Base-by-base conservation (phyloP, 2,329 filamentous ascomycete genomes). In the Raffaelea ambrosiae region DNA sequence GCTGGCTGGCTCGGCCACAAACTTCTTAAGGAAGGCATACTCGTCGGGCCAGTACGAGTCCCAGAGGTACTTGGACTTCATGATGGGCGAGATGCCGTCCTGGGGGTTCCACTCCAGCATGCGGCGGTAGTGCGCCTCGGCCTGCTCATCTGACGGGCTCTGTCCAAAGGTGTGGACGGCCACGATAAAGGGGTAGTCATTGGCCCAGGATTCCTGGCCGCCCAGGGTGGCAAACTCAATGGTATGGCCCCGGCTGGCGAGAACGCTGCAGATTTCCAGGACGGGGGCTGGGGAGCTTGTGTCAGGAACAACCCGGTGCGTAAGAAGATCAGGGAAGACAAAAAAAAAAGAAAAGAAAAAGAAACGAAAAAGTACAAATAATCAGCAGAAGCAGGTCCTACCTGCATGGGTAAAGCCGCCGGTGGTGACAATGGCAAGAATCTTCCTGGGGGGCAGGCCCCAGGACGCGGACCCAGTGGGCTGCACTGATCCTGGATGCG, bases 341-440 rank as follows among this genome's bases (percentile, higher is more conserved):
- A 16, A 10, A 13, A 11, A 5, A 21, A n/a, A n/a, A n/a, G n/a
- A n/a, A n/a, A n/a, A n/a, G n/a, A n/a, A n/a, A n/a, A n/a, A n/a
- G n/a, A n/a, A n/a, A n/a, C n/a, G n/a, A n/a, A n/a, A n/a, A n/a
- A n/a, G n/a, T n/a, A n/a, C n/a, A n/a, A n/a, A n/a, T n/a, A n/a
- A n/a, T n/a, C n/a, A n/a, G n/a, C n/a, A n/a, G n/a, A n/a, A 16
- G 2, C 18, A 31, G 29, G 16, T 3, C 13, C 29, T 43, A 36
- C 42, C 43, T 14, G 43, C 43, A 23, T 44, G 43, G 3, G 43
- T 44, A 14, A 44, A 44, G 43, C 43, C 43, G 16, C 43, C 43
- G 5, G 22, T 20, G 7, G 43, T 44, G 10, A 44, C 43, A 10
- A 44, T 31, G 5, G 22, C 8, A 3, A 44, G 33, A 14, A 44